Evolutionary conservation across 495 filamentous ascomycete species (phyloP), one percentile per base, ranked within the genome.

Genomic region (Penicillium alfredii): DNA sequence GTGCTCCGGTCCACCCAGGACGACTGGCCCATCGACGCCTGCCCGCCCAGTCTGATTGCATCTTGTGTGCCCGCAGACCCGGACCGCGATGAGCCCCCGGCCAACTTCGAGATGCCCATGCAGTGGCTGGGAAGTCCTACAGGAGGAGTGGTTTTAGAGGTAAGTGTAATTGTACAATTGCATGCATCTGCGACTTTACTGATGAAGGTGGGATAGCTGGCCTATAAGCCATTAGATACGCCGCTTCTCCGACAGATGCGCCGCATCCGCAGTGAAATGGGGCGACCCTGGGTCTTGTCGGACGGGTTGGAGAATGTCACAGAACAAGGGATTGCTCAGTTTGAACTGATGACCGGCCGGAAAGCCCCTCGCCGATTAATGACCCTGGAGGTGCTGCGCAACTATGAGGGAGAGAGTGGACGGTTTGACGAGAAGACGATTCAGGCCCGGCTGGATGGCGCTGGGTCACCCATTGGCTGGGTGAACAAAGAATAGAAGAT

Each of bases 271-370:
- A 73, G 71, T 32, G 69, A 75, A 38, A 77, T 77, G 0, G 72
- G 73, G 8, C 74, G 71, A 12, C 74, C 77, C 1, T 92, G 84
- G 84, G 78, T 85, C 3, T 70, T 83, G 20, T 76, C 88, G n/a
- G 84, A 89, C 48, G 85, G 84, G 4, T 60, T 89, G 7, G 86
- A 88, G 50, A 76, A 89, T 18, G 71, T 92, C 1, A 74, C 76
- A 1, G 86, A 92, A 54, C 85, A 87, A 65, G 86, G 82, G 2
- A 86, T 84, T 56, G 83, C 86, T 16, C 83, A 86, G 29, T 89
- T 88, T 52, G 85, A 89, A 56, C 58, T 89, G 29, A 84, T 89
- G 68, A 86, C 84, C 3, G 86, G 84, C n/a, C 69, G 85, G 14
- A 77, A 84, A 61, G 86, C 86, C 10, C 86, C 85, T 3, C 74